phyloP scores from a whole-genome alignment of 2,329 filamentous ascomycete species.

The Phialophora macrospora region DNA sequence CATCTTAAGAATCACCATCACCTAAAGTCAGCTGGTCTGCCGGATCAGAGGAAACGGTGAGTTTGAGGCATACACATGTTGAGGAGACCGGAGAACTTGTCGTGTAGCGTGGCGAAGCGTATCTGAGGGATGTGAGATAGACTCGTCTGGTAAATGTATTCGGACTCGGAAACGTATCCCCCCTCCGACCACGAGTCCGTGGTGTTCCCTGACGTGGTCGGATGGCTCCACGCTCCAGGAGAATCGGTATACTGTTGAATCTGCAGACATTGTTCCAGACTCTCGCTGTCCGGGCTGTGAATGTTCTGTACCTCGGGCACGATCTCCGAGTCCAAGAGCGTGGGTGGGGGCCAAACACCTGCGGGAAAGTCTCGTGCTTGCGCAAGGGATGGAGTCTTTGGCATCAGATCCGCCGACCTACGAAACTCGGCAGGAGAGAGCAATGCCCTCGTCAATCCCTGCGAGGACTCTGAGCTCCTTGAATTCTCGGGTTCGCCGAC shows the following conservation, averaged over 20 bases:
- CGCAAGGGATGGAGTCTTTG: not conserved
- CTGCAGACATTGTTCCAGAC: constrained; percentile 26
- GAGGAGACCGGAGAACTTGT: constrained; percentile 19
- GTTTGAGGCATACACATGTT: constrained; percentile 8
- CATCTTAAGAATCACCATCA: constrained; percentile 17
- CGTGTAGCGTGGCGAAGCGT: constrained; percentile 19
- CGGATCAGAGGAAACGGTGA: not conserved
- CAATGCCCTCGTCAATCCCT: not conserved
- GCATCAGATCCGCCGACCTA: not conserved
- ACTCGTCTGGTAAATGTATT: not conserved
- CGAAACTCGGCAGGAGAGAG: not conserved
- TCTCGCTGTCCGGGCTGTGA: constrained; percentile 16
- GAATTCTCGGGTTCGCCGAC: not conserved
- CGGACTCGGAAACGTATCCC: not conserved
- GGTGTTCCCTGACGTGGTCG: constrained; percentile 5
- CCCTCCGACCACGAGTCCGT: not conserved
- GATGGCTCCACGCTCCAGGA: constrained; percentile 1
- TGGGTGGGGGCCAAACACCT: constrained; percentile 7
- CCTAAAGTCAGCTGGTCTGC: not conserved
- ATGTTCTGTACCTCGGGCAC: constrained; percentile 5
- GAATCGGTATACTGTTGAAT: constrained; percentile 18
- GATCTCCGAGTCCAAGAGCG: not conserved
- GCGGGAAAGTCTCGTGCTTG: not conserved
- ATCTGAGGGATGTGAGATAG: constrained; percentile 14
- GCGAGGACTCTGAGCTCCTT: not conserved